Evolutionary conservation across 352 stramenopile genomes (phyloP).

Genomic region (Thraustotheca clavata): DNA sequence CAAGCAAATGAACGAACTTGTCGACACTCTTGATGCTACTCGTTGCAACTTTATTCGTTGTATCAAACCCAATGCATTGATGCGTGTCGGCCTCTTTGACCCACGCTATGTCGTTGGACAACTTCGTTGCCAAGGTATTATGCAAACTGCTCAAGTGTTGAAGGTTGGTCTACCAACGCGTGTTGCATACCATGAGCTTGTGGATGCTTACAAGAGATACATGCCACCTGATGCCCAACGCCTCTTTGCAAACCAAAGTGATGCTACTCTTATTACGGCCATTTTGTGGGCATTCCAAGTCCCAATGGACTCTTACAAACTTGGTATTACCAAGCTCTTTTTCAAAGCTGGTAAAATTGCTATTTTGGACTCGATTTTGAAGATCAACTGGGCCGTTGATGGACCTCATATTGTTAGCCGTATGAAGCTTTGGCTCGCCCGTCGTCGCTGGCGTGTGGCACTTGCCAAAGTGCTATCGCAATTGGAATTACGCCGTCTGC

Average conservation of each 20-base stretch:
- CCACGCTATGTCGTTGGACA: slow-evolving; percentile 73
- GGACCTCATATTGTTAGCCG: slow-evolving; percentile 47
- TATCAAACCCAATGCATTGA: slow-evolving; percentile 82
- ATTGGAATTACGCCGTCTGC: slow-evolving; percentile 39
- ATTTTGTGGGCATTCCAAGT: slow-evolving; percentile 83
- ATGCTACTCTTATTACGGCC: slow-evolving; percentile 61
- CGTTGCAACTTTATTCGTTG: slow-evolving; percentile 85
- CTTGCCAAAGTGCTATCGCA: slow-evolving; percentile 61
- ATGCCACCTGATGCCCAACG: slow-evolving; percentile 59
- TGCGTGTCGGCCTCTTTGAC: slow-evolving; percentile 65
- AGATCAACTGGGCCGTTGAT: slow-evolving; percentile 59
- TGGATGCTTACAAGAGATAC: slow-evolving; percentile 54
- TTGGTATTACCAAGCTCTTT: slow-evolving; percentile 69
- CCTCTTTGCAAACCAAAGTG: slow-evolving; percentile 63
- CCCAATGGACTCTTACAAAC: slow-evolving; percentile 63
- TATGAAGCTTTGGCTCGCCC: slow-evolving; percentile 62
- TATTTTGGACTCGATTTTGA: slow-evolving; percentile 63
- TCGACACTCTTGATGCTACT: slow-evolving; percentile 67
- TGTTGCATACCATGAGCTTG: slow-evolving; percentile 66
- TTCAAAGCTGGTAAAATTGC: slow-evolving; percentile 72
- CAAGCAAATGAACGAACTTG: slow-evolving; percentile 74
- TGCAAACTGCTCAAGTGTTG: slow-evolving; percentile 82
- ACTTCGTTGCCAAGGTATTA: slow-evolving; percentile 77
- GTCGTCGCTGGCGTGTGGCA: slow-evolving; percentile 57
- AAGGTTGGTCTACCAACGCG: slow-evolving; percentile 78